phyloP scores from a whole-genome alignment of 1,284 basidiomycete genomes.

The Phlebopus sp. region DNA sequence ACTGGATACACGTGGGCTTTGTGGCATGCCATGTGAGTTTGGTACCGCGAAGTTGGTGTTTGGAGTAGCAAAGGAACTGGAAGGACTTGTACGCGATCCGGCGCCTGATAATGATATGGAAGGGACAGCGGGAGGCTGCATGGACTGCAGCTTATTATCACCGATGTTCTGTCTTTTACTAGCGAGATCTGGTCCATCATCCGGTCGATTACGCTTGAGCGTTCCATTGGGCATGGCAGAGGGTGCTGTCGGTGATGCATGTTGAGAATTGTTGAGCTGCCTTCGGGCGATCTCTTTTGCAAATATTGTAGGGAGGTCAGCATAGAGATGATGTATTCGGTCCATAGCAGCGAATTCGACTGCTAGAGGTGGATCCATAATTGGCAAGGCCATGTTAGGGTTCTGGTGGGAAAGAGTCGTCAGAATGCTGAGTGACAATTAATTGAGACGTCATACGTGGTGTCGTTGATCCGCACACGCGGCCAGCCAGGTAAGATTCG shows the following conservation, averaged over 20 bases:
- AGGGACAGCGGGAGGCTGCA: constrained; percentile 29
- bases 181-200: constrained; percentile 41
- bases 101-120: constrained; percentile 30
- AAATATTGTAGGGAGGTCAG: constrained; percentile 57
- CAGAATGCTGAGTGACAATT: constrained; percentile 1
- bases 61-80: constrained; percentile 13
- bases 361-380: constrained; percentile 53
- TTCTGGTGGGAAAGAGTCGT: constrained; percentile 21
- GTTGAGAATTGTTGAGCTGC: constrained; percentile 29
- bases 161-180: constrained; percentile 73
- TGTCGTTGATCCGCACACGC: constrained; percentile 56
- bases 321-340: constrained; percentile 60
- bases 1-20: constrained; percentile 29
- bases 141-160: constrained; percentile 43
- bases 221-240: constrained; percentile 19
- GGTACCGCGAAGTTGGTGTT: constrained; percentile 15
- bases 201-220: constrained; percentile 62
- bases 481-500: constrained; percentile 67
- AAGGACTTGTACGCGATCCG: constrained; percentile 17
- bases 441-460: constrained; percentile 36
- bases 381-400: constrained; percentile 43
- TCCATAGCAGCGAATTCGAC: constrained; percentile 51
- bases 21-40: constrained; percentile 18
- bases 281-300: constrained; percentile 59
- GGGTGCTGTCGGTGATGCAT: constrained; percentile 19